phyloP scores from a whole-genome alignment of 225 moss, liverwort and hornwort genomes.

The Physcomitrium patens region DNA sequence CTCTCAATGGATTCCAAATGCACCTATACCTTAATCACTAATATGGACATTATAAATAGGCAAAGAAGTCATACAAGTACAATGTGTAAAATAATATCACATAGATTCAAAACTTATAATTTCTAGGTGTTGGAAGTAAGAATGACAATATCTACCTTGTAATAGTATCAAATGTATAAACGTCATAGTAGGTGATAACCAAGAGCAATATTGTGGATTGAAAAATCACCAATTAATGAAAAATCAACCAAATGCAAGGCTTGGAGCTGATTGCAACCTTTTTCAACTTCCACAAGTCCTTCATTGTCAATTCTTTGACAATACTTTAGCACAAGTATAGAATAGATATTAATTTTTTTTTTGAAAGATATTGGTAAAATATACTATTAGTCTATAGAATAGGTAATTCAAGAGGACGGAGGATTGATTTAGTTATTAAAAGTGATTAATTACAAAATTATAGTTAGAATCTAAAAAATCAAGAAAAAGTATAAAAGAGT shows the following conservation, averaged over 20 bases:
- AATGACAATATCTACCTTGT: constrained; percentile 50
- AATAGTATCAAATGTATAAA: constrained; percentile 72
- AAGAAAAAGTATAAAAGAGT: too few species aligned
- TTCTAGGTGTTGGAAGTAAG: background rate
- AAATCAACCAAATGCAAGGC: constrained; percentile 74
- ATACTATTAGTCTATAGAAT: too few species aligned
- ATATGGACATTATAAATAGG: constrained; percentile 40
- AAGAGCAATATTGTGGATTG: constrained; percentile 64
- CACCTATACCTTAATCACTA: constrained; percentile 68
- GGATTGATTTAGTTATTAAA: too few species aligned
- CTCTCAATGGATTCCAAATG: constrained; percentile 66
- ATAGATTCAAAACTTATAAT: background rate
- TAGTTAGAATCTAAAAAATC: too few species aligned
- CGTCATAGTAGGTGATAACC: constrained; percentile 66
- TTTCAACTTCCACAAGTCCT: constrained; percentile 77
- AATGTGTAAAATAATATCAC: background rate
- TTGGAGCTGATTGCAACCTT: constrained; percentile 68
- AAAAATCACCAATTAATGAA: constrained; percentile 66
- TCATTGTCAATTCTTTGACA: constrained; percentile 79
- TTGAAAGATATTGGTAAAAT: too few species aligned
- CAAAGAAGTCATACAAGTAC: constrained; percentile 13
- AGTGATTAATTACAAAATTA: too few species aligned
- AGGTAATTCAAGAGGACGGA: too few species aligned
- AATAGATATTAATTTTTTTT: too few species aligned
- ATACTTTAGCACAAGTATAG: constrained; percentile 70